Base-by-base conservation (phyloP, 2,329 filamentous ascomycete genomes). In the Exophiala calicioides region DNA sequence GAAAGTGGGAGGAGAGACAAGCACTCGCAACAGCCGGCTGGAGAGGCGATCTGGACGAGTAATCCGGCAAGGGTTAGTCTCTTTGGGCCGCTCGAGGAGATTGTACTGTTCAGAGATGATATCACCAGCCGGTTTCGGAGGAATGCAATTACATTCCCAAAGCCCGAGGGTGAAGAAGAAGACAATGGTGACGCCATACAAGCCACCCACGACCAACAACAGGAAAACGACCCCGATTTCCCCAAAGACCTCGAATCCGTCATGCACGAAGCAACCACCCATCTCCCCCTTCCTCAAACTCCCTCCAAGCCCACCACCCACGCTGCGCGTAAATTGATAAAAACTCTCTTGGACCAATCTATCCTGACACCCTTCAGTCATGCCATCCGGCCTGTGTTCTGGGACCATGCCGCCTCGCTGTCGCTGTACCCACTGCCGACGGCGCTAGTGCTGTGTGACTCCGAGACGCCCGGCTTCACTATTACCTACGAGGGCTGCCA, bases 401-500 rank as follows among this genome's bases (percentile, higher is more conserved):
- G 93, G 93, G 91, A 96, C 67, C 88, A 86, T 65, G 83, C 84
- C 0, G 76, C 80, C 4, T 73, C 86, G 2, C 68, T 97, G 55
- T 85, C 88, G 44, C 71, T 98, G 16, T 97, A 96, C 65, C 93
- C 91, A 6, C 69, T 97, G 20, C 93, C 93, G 2, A 91, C 88
- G 15, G 82, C 87, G 1, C 73, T 97, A 61, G 80, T 94, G 12
- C 70, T 98, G 3, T 84, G 89, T 2, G 93, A 98, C 68, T 75
- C 85, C 0, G 88, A 90, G 31, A 84, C 85, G 7, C 84, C 87
- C 10, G 78, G 89, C 0, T 98, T 95, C 62, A 86, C 85, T 43
- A 74, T 96, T 55, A 95, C 88, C 10, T 97, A 97, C 62, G 91
- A 95, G 67, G 91, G 90, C 0, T 97, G 93, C 62, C 88, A 93